These are phyloP conservation scores for Lentinula raphanica DNA, from an alignment of 768 basidiomycete genomes.

Conservation along the genomic window DNA sequence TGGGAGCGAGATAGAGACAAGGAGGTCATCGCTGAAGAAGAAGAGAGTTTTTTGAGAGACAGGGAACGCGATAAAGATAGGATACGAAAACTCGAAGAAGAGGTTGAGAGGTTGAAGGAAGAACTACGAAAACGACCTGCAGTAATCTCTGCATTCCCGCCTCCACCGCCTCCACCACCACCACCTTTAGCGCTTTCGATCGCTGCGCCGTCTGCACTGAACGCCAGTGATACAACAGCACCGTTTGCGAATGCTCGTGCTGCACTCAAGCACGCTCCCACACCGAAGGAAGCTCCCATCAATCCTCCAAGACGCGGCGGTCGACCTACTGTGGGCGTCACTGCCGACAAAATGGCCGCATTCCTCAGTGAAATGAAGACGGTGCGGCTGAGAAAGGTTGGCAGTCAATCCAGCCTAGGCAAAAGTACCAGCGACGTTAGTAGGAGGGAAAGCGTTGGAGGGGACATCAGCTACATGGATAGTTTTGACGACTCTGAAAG, in stretches of 20 bases:
- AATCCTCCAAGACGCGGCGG: slow-evolving; percentile 48
- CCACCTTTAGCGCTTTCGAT: slow-evolving; percentile 27
- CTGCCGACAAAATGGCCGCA: slow-evolving; percentile 78
- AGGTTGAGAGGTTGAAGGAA: background rate
- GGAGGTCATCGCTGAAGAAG: slow-evolving; percentile 29
- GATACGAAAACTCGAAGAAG: background rate
- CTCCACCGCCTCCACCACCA: slow-evolving; percentile 38
- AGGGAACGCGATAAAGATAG: slow-evolving; percentile 61
- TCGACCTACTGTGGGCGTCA: slow-evolving; percentile 65
- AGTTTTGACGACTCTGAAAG: background rate
- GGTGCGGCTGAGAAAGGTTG: slow-evolving; percentile 58
- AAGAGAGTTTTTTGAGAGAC: slow-evolving; percentile 53
- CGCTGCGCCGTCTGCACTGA: slow-evolving; percentile 13
- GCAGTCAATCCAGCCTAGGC: slow-evolving; percentile 15
- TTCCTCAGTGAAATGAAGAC: slow-evolving; percentile 80
- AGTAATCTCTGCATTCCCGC: slow-evolving; percentile 18
- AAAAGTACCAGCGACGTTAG: slow-evolving; percentile 2
- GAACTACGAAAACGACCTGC: background rate
- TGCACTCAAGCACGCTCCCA: slow-evolving; percentile 51
- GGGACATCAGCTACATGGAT: background rate
- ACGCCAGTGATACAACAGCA: slow-evolving; percentile 21
- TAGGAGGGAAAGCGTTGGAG: slow-evolving; percentile 7
- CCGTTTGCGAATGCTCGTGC: slow-evolving; percentile 61
- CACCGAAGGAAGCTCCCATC: slow-evolving; percentile 64
- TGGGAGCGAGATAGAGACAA: slow-evolving; percentile 33